Conservation (phyloP, 192 early-diverging fungal genomes). For the Chytriomyces hyalinus region DNA sequence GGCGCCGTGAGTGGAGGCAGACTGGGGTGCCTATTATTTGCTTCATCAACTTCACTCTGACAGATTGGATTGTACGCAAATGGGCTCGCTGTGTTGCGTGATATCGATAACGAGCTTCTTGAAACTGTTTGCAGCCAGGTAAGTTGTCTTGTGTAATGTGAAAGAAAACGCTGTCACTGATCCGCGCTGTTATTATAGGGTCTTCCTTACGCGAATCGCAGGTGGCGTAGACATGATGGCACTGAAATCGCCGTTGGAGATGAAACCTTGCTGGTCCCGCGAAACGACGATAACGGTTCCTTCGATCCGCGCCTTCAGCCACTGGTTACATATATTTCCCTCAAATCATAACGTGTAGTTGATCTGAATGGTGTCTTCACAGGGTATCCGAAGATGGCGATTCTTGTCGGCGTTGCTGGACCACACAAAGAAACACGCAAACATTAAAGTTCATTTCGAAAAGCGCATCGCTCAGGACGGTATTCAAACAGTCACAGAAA, state of each 20-base stretch:
- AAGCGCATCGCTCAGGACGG: slow-evolving; percentile 28
- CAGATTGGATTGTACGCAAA: slow-evolving; percentile 46
- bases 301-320: slow-evolving; percentile 37
- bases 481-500: not conserved
- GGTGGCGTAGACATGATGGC: slow-evolving; percentile 52
- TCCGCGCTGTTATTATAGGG: not conserved
- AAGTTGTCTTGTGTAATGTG: slow-evolving; percentile 5
- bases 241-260: slow-evolving; percentile 47
- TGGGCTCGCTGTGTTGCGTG: slow-evolving; percentile 45
- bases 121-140: slow-evolving; percentile 21
- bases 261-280: slow-evolving; percentile 27
- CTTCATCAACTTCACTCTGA: not conserved
- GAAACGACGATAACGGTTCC: too few species aligned
- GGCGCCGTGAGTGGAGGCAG: not conserved
- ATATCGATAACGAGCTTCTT: slow-evolving; percentile 40
- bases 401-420: slow-evolving; percentile 37
- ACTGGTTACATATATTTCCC: slow-evolving; percentile 24
- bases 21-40: not conserved
- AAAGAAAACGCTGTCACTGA: not conserved
- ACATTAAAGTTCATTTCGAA: slow-evolving; percentile 23
- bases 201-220: slow-evolving; percentile 29
- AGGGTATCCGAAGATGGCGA: slow-evolving; percentile 41
- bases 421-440: slow-evolving; percentile 23
- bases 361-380: too few species aligned
- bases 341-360: too few species aligned